phyloP scores from a whole-genome alignment of 768 basidiomycete genomes.

The Pholiota microspora region DNA sequence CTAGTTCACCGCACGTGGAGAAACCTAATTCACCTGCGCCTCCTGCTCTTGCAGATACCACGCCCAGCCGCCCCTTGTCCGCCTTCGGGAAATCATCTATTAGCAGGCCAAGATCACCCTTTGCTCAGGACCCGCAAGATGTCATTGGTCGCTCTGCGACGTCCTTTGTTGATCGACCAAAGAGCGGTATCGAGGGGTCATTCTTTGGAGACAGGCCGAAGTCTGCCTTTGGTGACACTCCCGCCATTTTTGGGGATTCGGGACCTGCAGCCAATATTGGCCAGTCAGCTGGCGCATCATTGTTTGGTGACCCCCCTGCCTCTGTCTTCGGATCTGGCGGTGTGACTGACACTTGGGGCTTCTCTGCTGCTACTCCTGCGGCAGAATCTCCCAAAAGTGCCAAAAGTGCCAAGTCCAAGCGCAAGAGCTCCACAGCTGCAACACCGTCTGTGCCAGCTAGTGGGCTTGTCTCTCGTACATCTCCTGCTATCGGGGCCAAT shows the following conservation, averaged over 20 bases:
- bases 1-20: slow-evolving; percentile 9
- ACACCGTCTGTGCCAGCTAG: slow-evolving; percentile 12
- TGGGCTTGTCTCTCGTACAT: slow-evolving; percentile 19
- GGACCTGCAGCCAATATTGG: slow-evolving; percentile 20
- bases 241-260: slow-evolving; percentile 21
- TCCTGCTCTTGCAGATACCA: background rate
- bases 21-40: slow-evolving; percentile 1
- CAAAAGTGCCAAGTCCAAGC: slow-evolving; percentile 19
- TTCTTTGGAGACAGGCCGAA: slow-evolving; percentile 21
- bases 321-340: slow-evolving; percentile 16
- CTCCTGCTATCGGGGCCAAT: slow-evolving; percentile 17
- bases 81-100: background rate
- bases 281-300: slow-evolving; percentile 9
- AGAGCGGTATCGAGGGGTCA: slow-evolving; percentile 18
- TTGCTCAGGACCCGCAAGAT: slow-evolving; percentile 8
- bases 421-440: slow-evolving; percentile 19
- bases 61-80: slow-evolving; percentile 12
- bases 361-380: slow-evolving; percentile 9
- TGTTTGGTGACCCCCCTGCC: slow-evolving; percentile 24
- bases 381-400: slow-evolving; percentile 12
- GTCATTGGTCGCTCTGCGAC: slow-evolving; percentile 18
- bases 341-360: slow-evolving; percentile 19
- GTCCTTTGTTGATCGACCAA: slow-evolving; percentile 22
- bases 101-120: slow-evolving; percentile 19
- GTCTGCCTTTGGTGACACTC: slow-evolving; percentile 22